phyloP scores from a whole-genome alignment of 177 flowering plant species.

The Vitis hybrid region DNA sequence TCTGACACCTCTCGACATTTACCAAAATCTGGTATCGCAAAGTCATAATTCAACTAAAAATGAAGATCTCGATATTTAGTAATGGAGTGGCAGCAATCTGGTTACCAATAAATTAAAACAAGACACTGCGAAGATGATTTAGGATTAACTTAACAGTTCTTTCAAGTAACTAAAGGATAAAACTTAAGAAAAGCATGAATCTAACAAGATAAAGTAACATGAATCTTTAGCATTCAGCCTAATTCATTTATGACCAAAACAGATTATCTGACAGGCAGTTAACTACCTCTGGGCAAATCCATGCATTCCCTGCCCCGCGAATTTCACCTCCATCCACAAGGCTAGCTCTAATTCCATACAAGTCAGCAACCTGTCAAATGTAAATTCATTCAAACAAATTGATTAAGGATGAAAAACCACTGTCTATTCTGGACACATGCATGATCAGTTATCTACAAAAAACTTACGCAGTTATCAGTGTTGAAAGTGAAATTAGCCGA shows the following conservation, averaged over 20 bases:
- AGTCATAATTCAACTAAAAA: not conserved
- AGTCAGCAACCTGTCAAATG: slow-evolving; percentile 77
- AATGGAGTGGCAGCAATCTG: not conserved
- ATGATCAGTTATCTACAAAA: not conserved
- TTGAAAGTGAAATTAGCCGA: slow-evolving; percentile 95
- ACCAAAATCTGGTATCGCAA: not conserved
- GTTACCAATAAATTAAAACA: not conserved
- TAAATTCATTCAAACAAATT: slow-evolving; percentile 2
- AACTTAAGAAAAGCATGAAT: slow-evolving; percentile 2
- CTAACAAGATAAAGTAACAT: not conserved
- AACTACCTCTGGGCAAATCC: slow-evolving; percentile 96
- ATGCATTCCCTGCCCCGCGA: slow-evolving; percentile 97
- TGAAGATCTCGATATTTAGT: not conserved
- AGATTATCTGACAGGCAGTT: not conserved
- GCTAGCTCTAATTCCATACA: slow-evolving; percentile 93
- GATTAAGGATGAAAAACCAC: not conserved
- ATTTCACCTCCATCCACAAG: slow-evolving; percentile 99
- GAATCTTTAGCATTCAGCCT: not conserved
- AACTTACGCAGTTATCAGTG: slow-evolving; percentile 86
- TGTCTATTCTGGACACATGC: not conserved
- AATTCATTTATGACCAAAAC: not conserved
- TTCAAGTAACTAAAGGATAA: not conserved
- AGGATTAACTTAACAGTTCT: not conserved
- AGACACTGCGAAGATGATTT: not conserved
- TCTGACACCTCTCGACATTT: not conserved